phyloP scores from a whole-genome alignment of 768 basidiomycete species.

The Rhodotorula babjevae region DNA sequence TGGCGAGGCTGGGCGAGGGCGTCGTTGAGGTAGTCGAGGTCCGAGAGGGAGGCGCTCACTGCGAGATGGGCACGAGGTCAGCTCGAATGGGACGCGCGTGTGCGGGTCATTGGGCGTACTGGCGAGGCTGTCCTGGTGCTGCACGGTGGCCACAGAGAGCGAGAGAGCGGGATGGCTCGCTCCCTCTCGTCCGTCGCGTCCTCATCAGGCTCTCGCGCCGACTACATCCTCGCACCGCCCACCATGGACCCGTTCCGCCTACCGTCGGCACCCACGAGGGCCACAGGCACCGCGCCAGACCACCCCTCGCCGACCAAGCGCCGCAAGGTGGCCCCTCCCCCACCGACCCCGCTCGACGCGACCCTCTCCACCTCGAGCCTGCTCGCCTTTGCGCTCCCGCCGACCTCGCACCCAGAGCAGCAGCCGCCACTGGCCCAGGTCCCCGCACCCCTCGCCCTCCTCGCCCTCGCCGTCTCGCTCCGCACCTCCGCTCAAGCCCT shows the following conservation, averaged over 20 bases:
- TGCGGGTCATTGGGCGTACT: background rate
- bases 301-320: background rate
- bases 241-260: background rate
- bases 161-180: too few relatives aligned
- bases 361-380: background rate
- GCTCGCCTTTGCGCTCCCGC: background rate
- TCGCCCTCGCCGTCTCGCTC: slow-evolving; percentile 14
- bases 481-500: background rate
- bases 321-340: background rate
- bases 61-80: background rate
- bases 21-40: slow-evolving; percentile 21
- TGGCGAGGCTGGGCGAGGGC: background rate
- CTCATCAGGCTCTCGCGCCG: background rate
- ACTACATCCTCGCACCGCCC: too few relatives aligned
- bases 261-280: background rate
- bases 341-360: background rate
- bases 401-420: too few relatives aligned
- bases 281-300: background rate
- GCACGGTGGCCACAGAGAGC: too few relatives aligned
- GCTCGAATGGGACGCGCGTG: too few relatives aligned
- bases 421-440: background rate
- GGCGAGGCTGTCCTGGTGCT: background rate
- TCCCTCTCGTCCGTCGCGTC: too few relatives aligned
- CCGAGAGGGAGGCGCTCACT: slow-evolving; percentile 6
- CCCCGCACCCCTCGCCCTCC: slow-evolving; percentile 2